Evolutionary conservation across 805 yeast species (phyloP), one percentile per base, ranked within the genome.

Genomic region (Tetrapisispora phaffii): DNA sequence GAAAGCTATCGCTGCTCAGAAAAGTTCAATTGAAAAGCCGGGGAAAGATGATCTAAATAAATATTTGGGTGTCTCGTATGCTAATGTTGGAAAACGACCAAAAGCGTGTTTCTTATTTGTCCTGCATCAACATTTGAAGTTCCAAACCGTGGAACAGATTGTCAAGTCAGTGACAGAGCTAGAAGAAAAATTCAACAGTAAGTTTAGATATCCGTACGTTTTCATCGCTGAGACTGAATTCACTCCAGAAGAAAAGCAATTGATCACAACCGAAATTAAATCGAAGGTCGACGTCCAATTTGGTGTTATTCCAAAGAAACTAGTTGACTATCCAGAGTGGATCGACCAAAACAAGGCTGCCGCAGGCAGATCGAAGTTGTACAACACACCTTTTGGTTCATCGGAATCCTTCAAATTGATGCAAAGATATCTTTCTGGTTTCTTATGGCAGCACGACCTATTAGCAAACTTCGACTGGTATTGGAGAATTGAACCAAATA

Each of bases 401-500:
- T 72, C 82, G 13, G 80, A 75, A 50, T 73, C 88, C 16, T 87
- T 86, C 67, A 78, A 95, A 59, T 90, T 85, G 66, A 85, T 88
- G 95, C 87, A 95, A 65, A 76, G 96, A 53, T 87, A 76, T 65
- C 88, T 84, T 63, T 77, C 88, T 16, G 95, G 95, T 0, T 82
- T 82, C 62, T 83, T 86, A 69, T 86, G 79, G 75, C 73, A 82
- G 61, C 86, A 85, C 59, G 76, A 75, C 42, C 65, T 79, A 41
- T 58, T 87, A 64, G 67, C 71, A 48, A 76, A 79, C 22, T 88
- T 81, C 72, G 85, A 82, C 57, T 87, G 82, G 75, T 86, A 85
- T 72, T 88, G 96, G 96, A 79, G 95, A 65, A 89, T 88, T 32
- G 96, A 88, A 67, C 96, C 96, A 13, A 82, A 76, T 53, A 77